phyloP scores from a whole-genome alignment of 768 basidiomycete genomes.

The Phanerodontia chrysosporium region DNA sequence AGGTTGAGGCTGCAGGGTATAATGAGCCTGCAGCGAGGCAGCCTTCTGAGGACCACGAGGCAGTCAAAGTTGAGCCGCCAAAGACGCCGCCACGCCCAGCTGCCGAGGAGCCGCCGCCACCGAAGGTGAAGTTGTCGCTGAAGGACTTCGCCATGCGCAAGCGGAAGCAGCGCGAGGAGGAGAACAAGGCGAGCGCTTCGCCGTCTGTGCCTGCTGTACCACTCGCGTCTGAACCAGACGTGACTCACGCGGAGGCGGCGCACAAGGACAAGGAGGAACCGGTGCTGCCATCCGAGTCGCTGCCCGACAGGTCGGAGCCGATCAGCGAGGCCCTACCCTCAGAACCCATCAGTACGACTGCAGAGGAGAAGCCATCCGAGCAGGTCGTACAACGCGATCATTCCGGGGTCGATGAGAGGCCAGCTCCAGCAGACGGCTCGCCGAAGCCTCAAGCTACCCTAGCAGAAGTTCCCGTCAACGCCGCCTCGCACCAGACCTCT shows the following conservation, averaged over 20 bases:
- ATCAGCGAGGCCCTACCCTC: background rate
- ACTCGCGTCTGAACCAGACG: background rate
- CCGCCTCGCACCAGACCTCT: background rate
- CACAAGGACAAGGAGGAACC: background rate
- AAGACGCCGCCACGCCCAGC: background rate
- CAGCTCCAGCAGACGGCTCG: background rate
- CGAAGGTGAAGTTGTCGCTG: conserved; percentile 51
- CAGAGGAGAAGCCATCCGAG: background rate
- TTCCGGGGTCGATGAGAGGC: background rate
- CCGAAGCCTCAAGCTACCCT: background rate
- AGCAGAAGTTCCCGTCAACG: background rate
- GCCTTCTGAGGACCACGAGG: background rate
- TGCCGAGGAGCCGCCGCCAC: conserved; percentile 17
- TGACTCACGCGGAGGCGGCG: background rate
- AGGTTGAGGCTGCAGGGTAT: background rate
- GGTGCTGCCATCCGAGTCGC: background rate
- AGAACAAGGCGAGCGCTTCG: conserved; percentile 26
- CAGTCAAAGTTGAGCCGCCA: background rate
- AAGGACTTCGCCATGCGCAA: conserved; percentile 55
- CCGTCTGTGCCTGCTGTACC: conserved; percentile 12
- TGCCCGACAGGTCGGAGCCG: background rate
- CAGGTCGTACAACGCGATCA: background rate
- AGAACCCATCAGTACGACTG: background rate
- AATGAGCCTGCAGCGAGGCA: background rate
- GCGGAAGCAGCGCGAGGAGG: conserved; percentile 49